Evolutionary conservation across 768 basidiomycete species (phyloP).

Genomic region (Termitomyces heimii): DNA sequence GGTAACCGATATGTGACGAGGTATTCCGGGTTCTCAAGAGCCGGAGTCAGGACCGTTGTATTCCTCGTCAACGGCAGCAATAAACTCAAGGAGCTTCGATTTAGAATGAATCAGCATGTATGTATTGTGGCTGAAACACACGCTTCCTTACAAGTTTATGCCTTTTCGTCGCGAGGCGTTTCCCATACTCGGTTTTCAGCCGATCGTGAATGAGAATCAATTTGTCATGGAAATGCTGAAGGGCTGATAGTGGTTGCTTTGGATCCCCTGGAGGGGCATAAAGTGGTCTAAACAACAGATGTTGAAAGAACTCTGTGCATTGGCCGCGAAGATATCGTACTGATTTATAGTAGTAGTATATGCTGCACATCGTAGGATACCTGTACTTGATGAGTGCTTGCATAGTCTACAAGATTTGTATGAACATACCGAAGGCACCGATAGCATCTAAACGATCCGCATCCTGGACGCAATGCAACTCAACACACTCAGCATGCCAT

Average conservation of each 20-base stretch:
- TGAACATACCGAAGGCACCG: slow-evolving; percentile 61
- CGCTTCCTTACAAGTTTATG: slow-evolving; percentile 54
- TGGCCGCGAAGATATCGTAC: slow-evolving; percentile 19
- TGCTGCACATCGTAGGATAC: slow-evolving; percentile 65
- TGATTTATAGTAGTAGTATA: slow-evolving; percentile 51
- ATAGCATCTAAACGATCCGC: slow-evolving; percentile 78
- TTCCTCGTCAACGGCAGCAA: slow-evolving; percentile 12
- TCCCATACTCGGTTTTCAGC: slow-evolving; percentile 76
- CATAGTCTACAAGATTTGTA: background rate
- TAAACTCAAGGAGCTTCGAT: slow-evolving; percentile 12
- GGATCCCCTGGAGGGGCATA: slow-evolving; percentile 45
- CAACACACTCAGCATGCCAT: slow-evolving; percentile 68
- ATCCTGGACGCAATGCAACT: slow-evolving; percentile 80
- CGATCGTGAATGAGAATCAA: slow-evolving; percentile 65
- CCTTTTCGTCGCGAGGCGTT: slow-evolving; percentile 58
- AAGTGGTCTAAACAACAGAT: slow-evolving; percentile 26
- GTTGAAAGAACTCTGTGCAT: background rate
- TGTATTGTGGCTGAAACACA: background rate
- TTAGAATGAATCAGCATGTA: background rate
- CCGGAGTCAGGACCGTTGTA: slow-evolving; percentile 5
- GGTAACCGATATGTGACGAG: background rate
- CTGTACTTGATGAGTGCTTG: slow-evolving; percentile 19
- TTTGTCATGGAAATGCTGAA: slow-evolving; percentile 86
- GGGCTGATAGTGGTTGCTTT: slow-evolving; percentile 42
- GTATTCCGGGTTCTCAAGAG: background rate